Conservation (phyloP, 139 green algal genomes). For the Protoeuglena noctilucae region DNA sequence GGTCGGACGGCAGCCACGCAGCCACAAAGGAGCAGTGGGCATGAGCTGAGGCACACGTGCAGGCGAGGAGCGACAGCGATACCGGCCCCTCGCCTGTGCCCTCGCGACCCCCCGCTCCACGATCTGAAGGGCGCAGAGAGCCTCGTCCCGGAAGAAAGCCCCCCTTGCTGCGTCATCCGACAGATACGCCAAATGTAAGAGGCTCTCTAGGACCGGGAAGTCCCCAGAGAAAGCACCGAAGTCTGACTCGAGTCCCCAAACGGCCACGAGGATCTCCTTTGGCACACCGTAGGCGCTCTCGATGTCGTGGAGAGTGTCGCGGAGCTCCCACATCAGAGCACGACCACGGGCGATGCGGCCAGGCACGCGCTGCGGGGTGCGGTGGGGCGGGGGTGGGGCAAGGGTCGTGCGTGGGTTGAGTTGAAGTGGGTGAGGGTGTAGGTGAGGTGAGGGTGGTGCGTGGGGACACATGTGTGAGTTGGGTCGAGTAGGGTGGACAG, state of each 20-base stretch:
- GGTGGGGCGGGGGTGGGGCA: too few species aligned
- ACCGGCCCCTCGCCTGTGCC: not conserved
- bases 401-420: slow-evolving; percentile 2
- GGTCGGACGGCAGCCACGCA: too few species aligned
- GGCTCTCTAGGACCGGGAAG: not conserved
- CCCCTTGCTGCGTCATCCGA: not conserved
- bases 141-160: not conserved
- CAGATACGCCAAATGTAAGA: not conserved
- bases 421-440: not conserved
- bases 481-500: not conserved
- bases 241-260: slow-evolving; percentile 17
- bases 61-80: too few species aligned
- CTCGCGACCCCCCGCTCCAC: not conserved
- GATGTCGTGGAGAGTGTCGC: slow-evolving; percentile 3
- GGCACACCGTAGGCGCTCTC: slow-evolving; percentile 13
- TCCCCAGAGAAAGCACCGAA: slow-evolving; percentile 2
- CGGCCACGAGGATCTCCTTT: slow-evolving; percentile 7
- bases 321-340: not conserved
- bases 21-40: too few species aligned
- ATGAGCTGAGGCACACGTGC: too few species aligned
- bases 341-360: not conserved
- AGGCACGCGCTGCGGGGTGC: not conserved
- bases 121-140: slow-evolving; percentile 2
- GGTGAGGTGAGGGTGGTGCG: not conserved
- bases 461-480: not conserved